Evolutionary conservation across 345 rosid genomes (phyloP).

Genomic region (Draba incana): DNA sequence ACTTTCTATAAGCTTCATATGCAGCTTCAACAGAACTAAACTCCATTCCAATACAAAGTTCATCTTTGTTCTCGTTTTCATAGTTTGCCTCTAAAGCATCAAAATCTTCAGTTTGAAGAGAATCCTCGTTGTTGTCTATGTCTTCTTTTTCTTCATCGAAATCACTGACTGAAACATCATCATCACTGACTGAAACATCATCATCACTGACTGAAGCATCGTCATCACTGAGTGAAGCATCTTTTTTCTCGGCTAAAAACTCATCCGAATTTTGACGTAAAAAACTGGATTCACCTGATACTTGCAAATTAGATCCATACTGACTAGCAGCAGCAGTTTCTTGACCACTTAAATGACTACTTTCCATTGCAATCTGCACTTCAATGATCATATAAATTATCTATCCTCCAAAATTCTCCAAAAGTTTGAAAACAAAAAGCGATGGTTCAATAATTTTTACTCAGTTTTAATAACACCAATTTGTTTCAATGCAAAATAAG

Average conservation of each 20-base stretch:
- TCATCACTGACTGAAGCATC: neutral
- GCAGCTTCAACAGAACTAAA: neutral
- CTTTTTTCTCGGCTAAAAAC: neutral
- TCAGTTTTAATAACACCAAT: too few relatives aligned
- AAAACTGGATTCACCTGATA: neutral
- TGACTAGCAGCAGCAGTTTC: too few relatives aligned
- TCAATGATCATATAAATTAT: too few relatives aligned
- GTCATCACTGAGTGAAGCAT: neutral
- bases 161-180: neutral
- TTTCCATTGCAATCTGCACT: too few relatives aligned
- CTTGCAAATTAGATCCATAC: too few relatives aligned
- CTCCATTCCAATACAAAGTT: neutral
- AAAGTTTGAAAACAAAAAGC: too few relatives aligned
- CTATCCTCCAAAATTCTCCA: too few relatives aligned
- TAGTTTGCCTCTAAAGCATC: neutral
- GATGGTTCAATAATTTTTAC: too few relatives aligned
- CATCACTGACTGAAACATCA: neutral
- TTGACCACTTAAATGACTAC: too few relatives aligned
- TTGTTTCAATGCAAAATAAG: too few relatives aligned
- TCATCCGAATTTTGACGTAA: neutral
- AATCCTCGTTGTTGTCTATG: neutral
- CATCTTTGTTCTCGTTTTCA: slow-evolving; percentile 5
- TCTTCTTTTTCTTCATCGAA: neutral
- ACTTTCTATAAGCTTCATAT: neutral
- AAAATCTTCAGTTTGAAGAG: neutral